A percentile compares a stretch with the other conserved stretches of the same genome.
Conservation (phyloP, 2,329 filamentous ascomycete genomes). For the Acarospora socialis region DNA sequence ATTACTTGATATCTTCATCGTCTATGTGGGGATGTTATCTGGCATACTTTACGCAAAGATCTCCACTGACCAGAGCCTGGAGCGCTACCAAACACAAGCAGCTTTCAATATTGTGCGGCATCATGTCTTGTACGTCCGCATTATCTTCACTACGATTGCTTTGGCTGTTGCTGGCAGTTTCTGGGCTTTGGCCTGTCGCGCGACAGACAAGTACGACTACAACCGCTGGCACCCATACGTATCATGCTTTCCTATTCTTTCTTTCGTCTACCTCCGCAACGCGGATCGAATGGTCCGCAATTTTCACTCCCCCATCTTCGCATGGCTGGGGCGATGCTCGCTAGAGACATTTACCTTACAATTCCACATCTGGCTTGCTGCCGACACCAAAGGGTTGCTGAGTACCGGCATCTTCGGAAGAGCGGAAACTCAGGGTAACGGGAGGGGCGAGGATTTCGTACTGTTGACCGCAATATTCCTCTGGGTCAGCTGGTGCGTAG, state of each 20-base stretch:
- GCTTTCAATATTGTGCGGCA: constrained; percentile 10
- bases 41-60: constrained; percentile 29
- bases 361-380: constrained; percentile 47
- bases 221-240: constrained; percentile 39
- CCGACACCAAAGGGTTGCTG: constrained; percentile 41
- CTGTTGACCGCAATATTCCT: constrained; percentile 30
- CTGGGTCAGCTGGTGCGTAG: constrained; percentile 27
- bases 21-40: constrained; percentile 41
- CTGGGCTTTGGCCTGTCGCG: constrained; percentile 21
- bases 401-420: constrained; percentile 21
- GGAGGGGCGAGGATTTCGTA: constrained; percentile 24
- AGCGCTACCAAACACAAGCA: constrained; percentile 14
- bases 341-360: constrained; percentile 48
- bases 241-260: constrained; percentile 40
- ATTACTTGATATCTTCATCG: constrained; percentile 39
- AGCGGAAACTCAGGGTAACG: constrained; percentile 10
- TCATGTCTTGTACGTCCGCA: constrained; percentile 11
- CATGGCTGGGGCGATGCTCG: constrained; percentile 41
- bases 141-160: constrained; percentile 9
- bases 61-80: constrained; percentile 14
- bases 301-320: constrained; percentile 33
- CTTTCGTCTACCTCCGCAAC: constrained; percentile 40
- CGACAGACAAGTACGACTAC: constrained; percentile 30
- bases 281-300: constrained; percentile 27
- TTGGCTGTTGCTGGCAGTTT: constrained; percentile 21